phyloP scores from a whole-genome alignment of 75 land plant species.

The Cunninghamia lanceolata region DNA sequence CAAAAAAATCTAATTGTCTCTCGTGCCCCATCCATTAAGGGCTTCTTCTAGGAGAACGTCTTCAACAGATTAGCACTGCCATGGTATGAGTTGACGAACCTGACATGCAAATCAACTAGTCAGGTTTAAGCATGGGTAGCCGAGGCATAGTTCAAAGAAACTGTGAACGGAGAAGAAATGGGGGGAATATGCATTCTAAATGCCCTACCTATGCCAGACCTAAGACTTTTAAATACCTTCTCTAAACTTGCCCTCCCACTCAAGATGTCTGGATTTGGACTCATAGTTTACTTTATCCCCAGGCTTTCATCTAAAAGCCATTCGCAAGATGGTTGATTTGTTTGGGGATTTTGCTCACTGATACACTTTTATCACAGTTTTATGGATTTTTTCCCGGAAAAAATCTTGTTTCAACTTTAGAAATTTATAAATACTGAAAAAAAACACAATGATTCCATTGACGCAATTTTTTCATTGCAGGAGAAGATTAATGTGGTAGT shows the following conservation, averaged over 20 bases:
- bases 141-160: no score
- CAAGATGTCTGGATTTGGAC: neutral
- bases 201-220: neutral
- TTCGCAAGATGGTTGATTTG: neutral
- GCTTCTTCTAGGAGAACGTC: neutral
- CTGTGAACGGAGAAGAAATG: no score
- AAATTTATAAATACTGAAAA: no score
- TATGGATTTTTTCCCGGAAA: no score
- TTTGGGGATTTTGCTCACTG: neutral
- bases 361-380: neutral
- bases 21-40: neutral
- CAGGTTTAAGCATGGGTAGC: no score
- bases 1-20: neutral
- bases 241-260: neutral
- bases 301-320: neutral
- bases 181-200: no score
- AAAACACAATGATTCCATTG: neutral
- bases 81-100: no score
- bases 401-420: neutral
- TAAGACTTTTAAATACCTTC: neutral
- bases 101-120: no score
- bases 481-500: neutral
- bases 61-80: neutral
- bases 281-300: neutral
- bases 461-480: neutral